Evolutionary conservation across 768 basidiomycete species (phyloP).

Genomic region (Rhodocollybia butyracea): DNA sequence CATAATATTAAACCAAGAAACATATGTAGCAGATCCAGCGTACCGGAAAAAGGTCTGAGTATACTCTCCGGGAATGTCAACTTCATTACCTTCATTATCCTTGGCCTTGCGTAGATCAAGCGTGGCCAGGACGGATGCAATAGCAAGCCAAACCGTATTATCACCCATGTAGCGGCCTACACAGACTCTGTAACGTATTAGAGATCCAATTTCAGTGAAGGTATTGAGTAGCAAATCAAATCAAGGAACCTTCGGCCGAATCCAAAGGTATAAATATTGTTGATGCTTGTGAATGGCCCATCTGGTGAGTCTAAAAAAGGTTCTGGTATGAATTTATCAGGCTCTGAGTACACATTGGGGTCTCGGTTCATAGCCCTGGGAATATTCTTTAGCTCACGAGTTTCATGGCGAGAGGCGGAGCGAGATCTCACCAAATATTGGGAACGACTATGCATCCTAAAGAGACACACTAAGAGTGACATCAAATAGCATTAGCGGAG

Average conservation of each 20-base stretch:
- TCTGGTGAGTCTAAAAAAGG: background rate
- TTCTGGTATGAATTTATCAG: background rate
- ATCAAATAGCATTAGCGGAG: background rate
- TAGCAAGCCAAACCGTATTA: no score
- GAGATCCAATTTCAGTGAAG: background rate
- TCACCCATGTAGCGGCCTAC: no score
- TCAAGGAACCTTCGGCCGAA: background rate
- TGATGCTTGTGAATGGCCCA: background rate
- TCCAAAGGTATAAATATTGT: background rate
- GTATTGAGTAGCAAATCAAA: background rate
- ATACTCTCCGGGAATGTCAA: no score
- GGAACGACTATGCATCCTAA: background rate
- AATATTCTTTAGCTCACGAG: background rate
- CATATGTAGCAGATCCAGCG: no score
- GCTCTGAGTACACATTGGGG: background rate
- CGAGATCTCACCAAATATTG: background rate
- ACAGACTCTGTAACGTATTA: background rate
- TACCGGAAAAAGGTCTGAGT: background rate
- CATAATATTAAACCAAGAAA: no score
- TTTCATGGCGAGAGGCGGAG: background rate
- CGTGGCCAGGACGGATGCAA: no score
- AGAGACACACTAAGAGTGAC: background rate
- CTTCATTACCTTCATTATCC: no score
- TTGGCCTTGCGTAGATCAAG: no score
- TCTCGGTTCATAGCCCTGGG: no score